Conservation (phyloP, 805 yeast genomes). For the Candida silvicultrix region DNA sequence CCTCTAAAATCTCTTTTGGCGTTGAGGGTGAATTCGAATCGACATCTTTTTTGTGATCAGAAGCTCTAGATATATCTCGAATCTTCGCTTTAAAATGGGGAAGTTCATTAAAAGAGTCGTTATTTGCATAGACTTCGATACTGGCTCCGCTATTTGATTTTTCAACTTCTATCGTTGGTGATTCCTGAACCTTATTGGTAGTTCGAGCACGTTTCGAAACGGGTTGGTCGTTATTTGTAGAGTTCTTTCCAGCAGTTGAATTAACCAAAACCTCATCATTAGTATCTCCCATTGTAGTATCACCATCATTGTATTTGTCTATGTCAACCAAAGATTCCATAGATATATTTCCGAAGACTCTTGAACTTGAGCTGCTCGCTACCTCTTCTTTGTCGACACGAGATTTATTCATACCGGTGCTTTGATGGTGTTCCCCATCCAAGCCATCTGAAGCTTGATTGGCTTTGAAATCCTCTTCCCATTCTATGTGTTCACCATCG, state of each 20-base stretch:
- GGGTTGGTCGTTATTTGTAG: neutral
- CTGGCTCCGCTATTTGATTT: too few species aligned
- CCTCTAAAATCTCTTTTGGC: neutral
- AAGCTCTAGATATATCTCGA: too few species aligned
- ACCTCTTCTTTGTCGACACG: neutral
- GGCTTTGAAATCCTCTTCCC: neutral
- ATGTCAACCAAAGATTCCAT: neutral
- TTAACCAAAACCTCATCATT: too few species aligned
- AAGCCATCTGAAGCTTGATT: neutral
- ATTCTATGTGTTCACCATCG: neutral
- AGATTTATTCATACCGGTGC: too few species aligned
- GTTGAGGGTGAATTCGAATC: too few species aligned
- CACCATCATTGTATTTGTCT: neutral
- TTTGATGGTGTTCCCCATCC: neutral
- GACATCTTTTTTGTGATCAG: too few species aligned
- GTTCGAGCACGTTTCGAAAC: too few species aligned
- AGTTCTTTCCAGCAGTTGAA: neutral
- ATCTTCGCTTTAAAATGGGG: too few species aligned
- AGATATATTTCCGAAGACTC: neutral
- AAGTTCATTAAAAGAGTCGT: too few species aligned
- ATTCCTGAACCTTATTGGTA: too few species aligned
- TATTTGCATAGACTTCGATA: too few species aligned
- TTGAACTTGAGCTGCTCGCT: neutral
- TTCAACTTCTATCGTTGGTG: too few species aligned
- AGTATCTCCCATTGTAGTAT: neutral